phyloP scores from a whole-genome alignment of 1,284 basidiomycete genomes.

The Cystobasidium pallidum region DNA sequence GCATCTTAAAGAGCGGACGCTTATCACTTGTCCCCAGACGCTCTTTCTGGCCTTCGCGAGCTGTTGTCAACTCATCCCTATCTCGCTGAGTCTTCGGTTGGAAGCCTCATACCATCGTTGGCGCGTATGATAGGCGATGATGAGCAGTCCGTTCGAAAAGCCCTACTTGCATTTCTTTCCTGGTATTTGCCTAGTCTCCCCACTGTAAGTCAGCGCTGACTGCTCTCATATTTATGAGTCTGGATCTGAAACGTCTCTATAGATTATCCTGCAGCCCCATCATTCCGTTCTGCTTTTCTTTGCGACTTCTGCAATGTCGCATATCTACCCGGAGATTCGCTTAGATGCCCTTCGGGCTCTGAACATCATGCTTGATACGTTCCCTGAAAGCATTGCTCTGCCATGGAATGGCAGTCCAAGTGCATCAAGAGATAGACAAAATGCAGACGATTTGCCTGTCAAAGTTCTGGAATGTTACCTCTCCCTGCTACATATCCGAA shows the following conservation, averaged over 20 bases:
- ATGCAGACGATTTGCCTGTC: constrained; percentile 49
- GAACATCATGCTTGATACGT: constrained; percentile 72
- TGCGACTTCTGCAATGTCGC: constrained; percentile 85
- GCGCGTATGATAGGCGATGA: constrained; percentile 79
- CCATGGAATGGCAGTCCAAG: constrained; percentile 70
- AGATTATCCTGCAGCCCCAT: constrained; percentile 29
- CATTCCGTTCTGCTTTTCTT: constrained; percentile 68
- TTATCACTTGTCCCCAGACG: too few relatives aligned
- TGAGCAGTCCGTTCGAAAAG: constrained; percentile 60
- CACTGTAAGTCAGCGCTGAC: constrained; percentile 58
- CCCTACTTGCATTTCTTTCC: constrained; percentile 60
- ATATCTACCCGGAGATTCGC: constrained; percentile 91
- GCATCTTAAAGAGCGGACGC: background rate
- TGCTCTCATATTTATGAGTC: background rate
- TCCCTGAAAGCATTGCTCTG: constrained; percentile 69
- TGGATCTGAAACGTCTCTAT: background rate
- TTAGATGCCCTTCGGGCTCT: constrained; percentile 85
- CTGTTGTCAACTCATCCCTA: constrained; percentile 70
- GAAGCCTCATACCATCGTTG: constrained; percentile 68
- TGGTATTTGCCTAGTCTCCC: constrained; percentile 75
- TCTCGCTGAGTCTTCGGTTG: constrained; percentile 65
- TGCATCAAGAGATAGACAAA: constrained; percentile 16
- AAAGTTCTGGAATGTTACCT: constrained; percentile 75
- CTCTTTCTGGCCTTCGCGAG: constrained; percentile 78
- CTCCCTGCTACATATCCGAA: constrained; percentile 63